Base-by-base conservation (phyloP, 768 basidiomycete species). In the Phylloporus sp. region DNA sequence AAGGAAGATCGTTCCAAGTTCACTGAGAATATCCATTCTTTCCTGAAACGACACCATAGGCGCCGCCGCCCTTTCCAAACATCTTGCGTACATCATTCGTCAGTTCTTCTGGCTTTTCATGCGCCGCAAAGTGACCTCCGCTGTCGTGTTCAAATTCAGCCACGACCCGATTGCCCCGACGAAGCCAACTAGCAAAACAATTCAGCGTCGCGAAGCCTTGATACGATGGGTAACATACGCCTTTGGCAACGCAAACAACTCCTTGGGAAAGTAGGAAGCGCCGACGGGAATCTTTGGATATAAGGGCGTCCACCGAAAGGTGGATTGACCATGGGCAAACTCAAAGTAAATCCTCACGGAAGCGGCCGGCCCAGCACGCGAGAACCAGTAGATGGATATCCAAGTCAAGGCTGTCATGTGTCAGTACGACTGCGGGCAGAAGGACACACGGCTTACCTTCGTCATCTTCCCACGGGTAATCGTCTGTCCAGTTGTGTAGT, bases 271-370 rank as follows among this genome's bases (percentile, higher is more conserved):
- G 52, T 65, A 69, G 3, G 80, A 81, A 18, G 72, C 52, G 0
- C 82, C 81, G 45, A 75, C 57, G 2, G 81, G 82, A 38, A 80
- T 72, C 15, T 35, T 65, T 0, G 51, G 56, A 29, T 32, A 18
- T 7, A 13, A 4, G 7, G 0, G 0, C 4, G 10, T 2, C 0
- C 4, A 0, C 10, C 15, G 8, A 7, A 0, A 0, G 11, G 9
- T 27, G 13, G 20, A 12, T 43, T 36, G 23, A 7, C 49, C 52
- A 4, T 35, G 11, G 15, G 56, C 35, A 12, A 29, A 55, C 58
- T 85, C 85, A 58, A 77, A 84, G 62, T 85, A 85, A 18, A 83
- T 82, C 12, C 82, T 71, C 8, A 78, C 20, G 0, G 83, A 77
- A 0, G 83, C 80, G 2, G 80, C 73, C 6, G 84, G 82, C 0